A percentile compares a stretch with the other conserved stretches of the same genome.
These are phyloP conservation scores for Endocarpon pusillum DNA, from an alignment of 495 filamentous ascomycete genomes.

Conservation along the genomic window DNA sequence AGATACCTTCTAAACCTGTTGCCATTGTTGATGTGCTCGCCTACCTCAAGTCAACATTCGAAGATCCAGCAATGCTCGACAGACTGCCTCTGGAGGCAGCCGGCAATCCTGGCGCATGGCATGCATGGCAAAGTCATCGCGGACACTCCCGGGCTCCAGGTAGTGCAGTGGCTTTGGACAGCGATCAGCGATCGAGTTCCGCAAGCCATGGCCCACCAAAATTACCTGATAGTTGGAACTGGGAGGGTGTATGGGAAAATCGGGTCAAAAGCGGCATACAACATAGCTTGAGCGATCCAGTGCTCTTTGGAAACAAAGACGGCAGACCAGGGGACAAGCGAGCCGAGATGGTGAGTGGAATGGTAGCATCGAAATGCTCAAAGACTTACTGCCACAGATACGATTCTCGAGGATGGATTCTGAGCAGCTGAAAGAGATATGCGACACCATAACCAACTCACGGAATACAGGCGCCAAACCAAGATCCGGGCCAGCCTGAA, in stretches of 20 bases:
- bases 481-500: too few relatives aligned
- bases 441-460: background rate
- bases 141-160: slow-evolving; percentile 5
- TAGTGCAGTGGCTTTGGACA: slow-evolving; percentile 1
- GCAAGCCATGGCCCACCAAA: slow-evolving; percentile 48
- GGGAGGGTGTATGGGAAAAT: slow-evolving; percentile 88
- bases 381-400: background rate
- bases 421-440: background rate
- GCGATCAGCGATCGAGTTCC: slow-evolving; percentile 17
- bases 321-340: slow-evolving; percentile 32
- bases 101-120: slow-evolving; percentile 77
- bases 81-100: slow-evolving; percentile 62
- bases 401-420: background rate
- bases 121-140: slow-evolving; percentile 67
- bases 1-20: slow-evolving; percentile 10
- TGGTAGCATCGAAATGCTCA: background rate
- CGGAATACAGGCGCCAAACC: too few relatives aligned
- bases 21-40: slow-evolving; percentile 41
- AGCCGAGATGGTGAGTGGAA: slow-evolving; percentile 23
- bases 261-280: slow-evolving; percentile 61
- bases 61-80: slow-evolving; percentile 59
- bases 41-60: slow-evolving; percentile 71
- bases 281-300: slow-evolving; percentile 56
- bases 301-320: slow-evolving; percentile 47
- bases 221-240: too few relatives aligned